These are phyloP conservation scores for Boeremia exigua DNA, from an alignment of 2,329 filamentous ascomycete species.

Conservation along the genomic window DNA sequence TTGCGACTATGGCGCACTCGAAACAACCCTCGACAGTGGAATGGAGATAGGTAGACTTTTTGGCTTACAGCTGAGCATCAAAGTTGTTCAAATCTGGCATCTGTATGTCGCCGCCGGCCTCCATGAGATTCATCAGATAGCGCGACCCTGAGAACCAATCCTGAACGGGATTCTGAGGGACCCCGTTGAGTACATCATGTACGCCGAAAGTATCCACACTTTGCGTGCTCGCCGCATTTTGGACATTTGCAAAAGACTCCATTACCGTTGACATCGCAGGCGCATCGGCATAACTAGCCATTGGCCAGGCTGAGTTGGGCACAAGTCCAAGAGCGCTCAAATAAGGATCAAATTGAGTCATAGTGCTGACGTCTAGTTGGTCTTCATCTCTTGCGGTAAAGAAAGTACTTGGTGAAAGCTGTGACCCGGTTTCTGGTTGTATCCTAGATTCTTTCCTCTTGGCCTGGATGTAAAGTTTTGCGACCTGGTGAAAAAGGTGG, in stretches of 20 bases:
- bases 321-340: conserved; percentile 69
- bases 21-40: too few species aligned
- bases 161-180: conserved; percentile 56
- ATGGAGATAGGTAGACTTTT: neutral
- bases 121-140: conserved; percentile 69
- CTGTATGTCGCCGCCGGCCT: conserved; percentile 58
- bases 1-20: too few species aligned
- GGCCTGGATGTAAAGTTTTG: conserved; percentile 66
- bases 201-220: conserved; percentile 17
- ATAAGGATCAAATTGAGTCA: conserved; percentile 65
- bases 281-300: conserved; percentile 19
- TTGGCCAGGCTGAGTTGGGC: conserved; percentile 46
- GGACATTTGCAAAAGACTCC: conserved; percentile 12
- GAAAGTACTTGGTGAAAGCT: conserved; percentile 12
- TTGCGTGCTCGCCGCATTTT: neutral
- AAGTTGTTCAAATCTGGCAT: conserved; percentile 37
- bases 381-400: conserved; percentile 21
- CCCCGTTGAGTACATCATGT: neutral
- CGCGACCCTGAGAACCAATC: conserved; percentile 72
- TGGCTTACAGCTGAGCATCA: neutral
- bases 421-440: conserved; percentile 5
- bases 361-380: conserved; percentile 31
- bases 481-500: conserved; percentile 66
- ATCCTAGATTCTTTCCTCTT: conserved; percentile 54
- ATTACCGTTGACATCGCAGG: conserved; percentile 8